Conservation (phyloP, 129 eudicot genomes). For the Calendula officinalis region DNA sequence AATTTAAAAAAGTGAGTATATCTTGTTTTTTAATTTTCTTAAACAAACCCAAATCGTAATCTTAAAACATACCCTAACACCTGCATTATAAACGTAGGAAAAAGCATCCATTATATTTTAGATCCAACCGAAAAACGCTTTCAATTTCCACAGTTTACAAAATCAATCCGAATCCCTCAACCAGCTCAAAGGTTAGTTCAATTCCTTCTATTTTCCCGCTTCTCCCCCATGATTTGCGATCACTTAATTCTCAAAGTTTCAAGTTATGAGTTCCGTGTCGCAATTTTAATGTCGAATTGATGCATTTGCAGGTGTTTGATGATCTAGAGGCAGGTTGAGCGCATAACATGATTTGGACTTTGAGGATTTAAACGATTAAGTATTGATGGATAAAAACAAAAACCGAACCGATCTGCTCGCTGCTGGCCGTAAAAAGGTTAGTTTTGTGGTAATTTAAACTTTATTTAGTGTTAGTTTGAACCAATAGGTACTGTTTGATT, state of each 20-base stretch:
- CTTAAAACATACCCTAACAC: too few relatives aligned
- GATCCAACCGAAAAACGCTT: conserved; percentile 27
- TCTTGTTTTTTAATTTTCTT: too few relatives aligned
- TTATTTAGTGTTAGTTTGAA: not conserved
- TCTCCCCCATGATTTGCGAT: not conserved
- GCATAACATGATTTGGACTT: conserved; percentile 22
- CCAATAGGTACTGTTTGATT: conserved; percentile 8
- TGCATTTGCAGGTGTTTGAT: conserved; percentile 29
- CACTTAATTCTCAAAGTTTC: not conserved
- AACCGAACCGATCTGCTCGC: conserved; percentile 93
- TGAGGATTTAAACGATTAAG: conserved; percentile 24
- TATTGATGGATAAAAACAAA: conserved; percentile 73
- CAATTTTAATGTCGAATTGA: conserved; percentile 9
- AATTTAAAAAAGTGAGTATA: too few relatives aligned
- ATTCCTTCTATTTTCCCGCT: not conserved
- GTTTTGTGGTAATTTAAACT: conserved; percentile 8
- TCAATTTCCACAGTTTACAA: conserved; percentile 23
- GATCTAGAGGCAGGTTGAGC: conserved; percentile 15
- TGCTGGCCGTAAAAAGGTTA: conserved; percentile 94
- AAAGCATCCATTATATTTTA: conserved; percentile 9
- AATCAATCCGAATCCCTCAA: conserved; percentile 30
- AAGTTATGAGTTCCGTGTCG: not conserved
- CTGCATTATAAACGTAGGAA: too few relatives aligned
- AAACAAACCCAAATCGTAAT: too few relatives aligned
- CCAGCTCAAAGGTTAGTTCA: conserved; percentile 32